These are phyloP conservation scores for Perkinsus olseni DNA, from an alignment of 169 alveolate species.

Conservation along the genomic window DNA sequence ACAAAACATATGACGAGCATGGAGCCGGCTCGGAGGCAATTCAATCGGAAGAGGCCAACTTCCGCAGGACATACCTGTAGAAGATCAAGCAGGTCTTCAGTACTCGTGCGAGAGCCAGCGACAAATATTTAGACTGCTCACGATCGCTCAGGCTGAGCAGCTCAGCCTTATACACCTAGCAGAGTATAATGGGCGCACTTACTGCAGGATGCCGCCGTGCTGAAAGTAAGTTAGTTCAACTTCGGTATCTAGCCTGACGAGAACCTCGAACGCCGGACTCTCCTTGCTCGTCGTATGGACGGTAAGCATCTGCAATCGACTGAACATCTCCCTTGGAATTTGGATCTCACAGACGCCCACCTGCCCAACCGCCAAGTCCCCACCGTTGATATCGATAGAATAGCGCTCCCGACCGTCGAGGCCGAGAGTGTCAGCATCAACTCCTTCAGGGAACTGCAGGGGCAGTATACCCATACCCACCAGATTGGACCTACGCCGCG, in stretches of 20 bases:
- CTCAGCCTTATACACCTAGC: too few species aligned
- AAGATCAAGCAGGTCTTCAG: not conserved
- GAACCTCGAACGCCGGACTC: constrained; percentile 23
- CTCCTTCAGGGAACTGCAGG: constrained; percentile 78
- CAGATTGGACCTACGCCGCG: constrained; percentile 67
- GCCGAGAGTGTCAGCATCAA: constrained; percentile 74
- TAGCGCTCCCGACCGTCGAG: constrained; percentile 64
- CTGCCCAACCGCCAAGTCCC: constrained; percentile 16
- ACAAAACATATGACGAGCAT: too few species aligned
- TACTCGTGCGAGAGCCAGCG: too few species aligned
- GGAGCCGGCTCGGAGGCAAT: not conserved
- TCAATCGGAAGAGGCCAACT: constrained; percentile 25
- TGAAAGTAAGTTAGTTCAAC: constrained; percentile 69
- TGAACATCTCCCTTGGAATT: constrained; percentile 8
- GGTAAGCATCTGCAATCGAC: constrained; percentile 11
- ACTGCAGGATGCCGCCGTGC: constrained; percentile 76
- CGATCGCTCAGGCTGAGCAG: too few species aligned
- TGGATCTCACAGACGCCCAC: not conserved
- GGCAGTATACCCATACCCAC: constrained; percentile 93
- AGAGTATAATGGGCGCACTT: too few species aligned
- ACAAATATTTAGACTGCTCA: too few species aligned
- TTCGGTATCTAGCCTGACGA: constrained; percentile 53
- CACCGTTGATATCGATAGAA: constrained; percentile 14
- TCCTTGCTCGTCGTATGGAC: not conserved
- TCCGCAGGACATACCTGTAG: constrained; percentile 56